phyloP scores from a whole-genome alignment of 441 rosid genomes.

The Pelargonium citronellum region DNA sequence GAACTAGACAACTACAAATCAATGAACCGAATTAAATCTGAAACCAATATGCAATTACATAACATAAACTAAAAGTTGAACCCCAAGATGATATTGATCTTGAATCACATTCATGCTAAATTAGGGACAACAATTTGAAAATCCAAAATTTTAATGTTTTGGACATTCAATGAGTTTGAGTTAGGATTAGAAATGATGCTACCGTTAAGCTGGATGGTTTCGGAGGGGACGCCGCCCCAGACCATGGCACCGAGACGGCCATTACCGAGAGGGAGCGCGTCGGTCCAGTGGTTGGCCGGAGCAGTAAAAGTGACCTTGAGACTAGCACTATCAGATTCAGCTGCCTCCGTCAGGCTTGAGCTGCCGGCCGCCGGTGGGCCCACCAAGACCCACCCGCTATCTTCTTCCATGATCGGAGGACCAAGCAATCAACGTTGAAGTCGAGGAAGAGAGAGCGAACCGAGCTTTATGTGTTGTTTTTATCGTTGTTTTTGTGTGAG shows the following conservation, averaged over 20 bases:
- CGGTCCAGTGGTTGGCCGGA: constrained; percentile 22
- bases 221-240: constrained; percentile 21
- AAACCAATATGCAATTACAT: neutral
- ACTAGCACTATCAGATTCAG: neutral
- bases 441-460: neutral
- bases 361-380: neutral
- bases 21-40: neutral
- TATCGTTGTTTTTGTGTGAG: too few relatives aligned
- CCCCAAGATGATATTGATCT: neutral
- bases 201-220: constrained; percentile 22
- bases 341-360: constrained; percentile 2
- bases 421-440: neutral
- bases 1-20: neutral
- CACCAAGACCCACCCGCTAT: neutral
- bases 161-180: neutral
- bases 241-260: constrained; percentile 25
- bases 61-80: neutral
- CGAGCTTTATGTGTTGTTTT: too few relatives aligned
- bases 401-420: constrained; percentile 1
- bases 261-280: constrained; percentile 18
- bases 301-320: constrained; percentile 16
- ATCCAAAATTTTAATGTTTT: neutral
- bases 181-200: neutral
- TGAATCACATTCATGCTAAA: neutral
- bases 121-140: neutral